These are phyloP conservation scores for Aspergillus persii DNA, from an alignment of 2,329 filamentous ascomycete genomes.

Conservation along the genomic window DNA sequence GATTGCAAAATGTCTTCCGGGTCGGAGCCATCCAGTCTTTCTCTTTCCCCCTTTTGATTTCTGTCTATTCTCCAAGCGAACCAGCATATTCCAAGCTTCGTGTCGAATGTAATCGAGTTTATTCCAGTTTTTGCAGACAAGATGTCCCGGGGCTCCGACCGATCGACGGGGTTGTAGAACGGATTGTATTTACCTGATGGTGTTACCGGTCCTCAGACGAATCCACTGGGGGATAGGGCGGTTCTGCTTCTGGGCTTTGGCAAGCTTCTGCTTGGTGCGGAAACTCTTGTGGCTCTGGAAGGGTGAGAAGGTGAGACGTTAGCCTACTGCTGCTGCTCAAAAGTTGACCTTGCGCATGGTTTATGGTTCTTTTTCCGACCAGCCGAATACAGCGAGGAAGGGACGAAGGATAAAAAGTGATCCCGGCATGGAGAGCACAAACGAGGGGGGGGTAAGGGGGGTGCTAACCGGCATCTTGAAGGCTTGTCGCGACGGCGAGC, in stretches of 20 bases:
- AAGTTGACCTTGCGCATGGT: not conserved
- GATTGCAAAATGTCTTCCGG: not conserved
- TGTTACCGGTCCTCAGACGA: conserved; percentile 96
- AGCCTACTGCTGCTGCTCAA: conserved; percentile 1
- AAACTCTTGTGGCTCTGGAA: conserved; percentile 97
- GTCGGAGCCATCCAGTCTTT: not conserved
- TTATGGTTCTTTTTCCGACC: not conserved
- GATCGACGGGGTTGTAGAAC: conserved; percentile 3
- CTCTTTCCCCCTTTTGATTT: not conserved
- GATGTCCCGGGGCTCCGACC: not conserved
- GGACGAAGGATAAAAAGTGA: not conserved
- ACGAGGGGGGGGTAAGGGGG: conserved; percentile 1
- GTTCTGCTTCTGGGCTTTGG: conserved; percentile 99
- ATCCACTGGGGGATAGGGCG: conserved; percentile 99
- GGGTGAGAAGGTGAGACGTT: conserved; percentile 6
- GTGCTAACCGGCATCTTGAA: conserved; percentile 57
- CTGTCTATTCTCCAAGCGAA: not conserved
- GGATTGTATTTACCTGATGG: conserved; percentile 79
- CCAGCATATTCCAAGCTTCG: not conserved
- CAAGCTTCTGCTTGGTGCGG: conserved; percentile 99
- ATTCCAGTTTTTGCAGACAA: not conserved
- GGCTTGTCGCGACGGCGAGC: conserved; percentile 43
- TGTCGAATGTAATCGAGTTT: not conserved
- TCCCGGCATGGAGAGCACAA: not conserved
- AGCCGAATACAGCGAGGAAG: not conserved